phyloP scores from a whole-genome alignment of 495 filamentous ascomycete species.

The Platismatia glauca region DNA sequence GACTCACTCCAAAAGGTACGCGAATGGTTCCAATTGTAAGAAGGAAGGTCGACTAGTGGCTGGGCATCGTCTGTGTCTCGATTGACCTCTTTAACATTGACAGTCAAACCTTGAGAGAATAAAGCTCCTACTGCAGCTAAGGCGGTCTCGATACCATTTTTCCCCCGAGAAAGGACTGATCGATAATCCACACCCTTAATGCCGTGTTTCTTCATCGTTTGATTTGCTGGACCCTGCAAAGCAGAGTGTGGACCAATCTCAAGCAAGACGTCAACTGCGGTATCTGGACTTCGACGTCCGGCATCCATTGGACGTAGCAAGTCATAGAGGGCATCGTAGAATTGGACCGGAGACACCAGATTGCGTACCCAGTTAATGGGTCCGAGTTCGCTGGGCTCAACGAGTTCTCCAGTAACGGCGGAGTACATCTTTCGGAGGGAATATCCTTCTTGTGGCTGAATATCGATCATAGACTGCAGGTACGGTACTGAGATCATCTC shows the following conservation, averaged over 20 bases:
- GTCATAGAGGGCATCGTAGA: conserved; percentile 27
- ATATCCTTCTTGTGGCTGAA: conserved; percentile 21
- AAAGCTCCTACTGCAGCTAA: conserved; percentile 30
- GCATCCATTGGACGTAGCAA: conserved; percentile 10
- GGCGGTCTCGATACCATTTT: conserved; percentile 21
- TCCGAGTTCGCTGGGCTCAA: conserved; percentile 20
- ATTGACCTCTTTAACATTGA: conserved; percentile 30
- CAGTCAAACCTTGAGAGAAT: conserved; percentile 23
- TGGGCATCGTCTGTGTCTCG: background rate
- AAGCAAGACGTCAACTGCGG: conserved; percentile 31
- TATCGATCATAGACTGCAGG: conserved; percentile 26
- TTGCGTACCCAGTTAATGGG: conserved; percentile 36
- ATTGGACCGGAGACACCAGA: conserved; percentile 35
- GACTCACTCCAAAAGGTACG: conserved; percentile 26
- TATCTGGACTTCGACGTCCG: conserved; percentile 10
- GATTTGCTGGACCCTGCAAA: conserved; percentile 36
- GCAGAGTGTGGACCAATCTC: conserved; percentile 46
- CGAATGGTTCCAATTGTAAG: conserved; percentile 39
- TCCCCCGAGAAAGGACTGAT: conserved; percentile 24
- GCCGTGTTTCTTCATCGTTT: conserved; percentile 27
- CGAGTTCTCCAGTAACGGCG: conserved; percentile 28
- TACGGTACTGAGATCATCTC: conserved; percentile 28
- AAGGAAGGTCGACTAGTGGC: conserved; percentile 34
- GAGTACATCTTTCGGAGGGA: conserved; percentile 32
- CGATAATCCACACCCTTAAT: conserved; percentile 23